phyloP scores from a whole-genome alignment of 768 basidiomycete genomes.

The Heimioporus sp. region DNA sequence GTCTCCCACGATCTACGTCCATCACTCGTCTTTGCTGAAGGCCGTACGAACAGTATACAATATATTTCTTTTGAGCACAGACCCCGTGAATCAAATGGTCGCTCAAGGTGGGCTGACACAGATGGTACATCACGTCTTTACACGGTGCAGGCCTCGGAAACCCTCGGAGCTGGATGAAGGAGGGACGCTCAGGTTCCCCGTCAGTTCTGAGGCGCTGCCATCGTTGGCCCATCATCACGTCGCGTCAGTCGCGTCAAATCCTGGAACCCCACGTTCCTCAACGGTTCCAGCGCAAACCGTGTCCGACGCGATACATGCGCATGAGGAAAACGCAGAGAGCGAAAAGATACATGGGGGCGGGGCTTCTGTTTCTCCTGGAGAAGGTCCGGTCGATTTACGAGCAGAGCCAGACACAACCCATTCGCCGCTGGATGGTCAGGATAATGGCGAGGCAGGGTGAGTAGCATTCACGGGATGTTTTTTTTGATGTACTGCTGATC shows the following conservation, averaged over 20 bases:
- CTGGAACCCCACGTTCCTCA: slow-evolving; percentile 13
- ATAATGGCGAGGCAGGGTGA: slow-evolving; percentile 20
- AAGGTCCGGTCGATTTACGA: neutral
- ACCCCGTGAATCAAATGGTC: slow-evolving; percentile 94
- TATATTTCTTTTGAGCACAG: slow-evolving; percentile 87
- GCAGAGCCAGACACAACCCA: neutral
- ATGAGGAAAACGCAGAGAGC: neutral
- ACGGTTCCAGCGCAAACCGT: neutral
- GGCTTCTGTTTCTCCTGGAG: neutral
- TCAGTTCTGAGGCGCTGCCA: slow-evolving; percentile 20
- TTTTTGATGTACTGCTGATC: slow-evolving; percentile 1
- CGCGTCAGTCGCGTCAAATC: neutral
- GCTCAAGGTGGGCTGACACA: slow-evolving; percentile 97
- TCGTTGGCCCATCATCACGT: slow-evolving; percentile 7
- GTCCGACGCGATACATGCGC: neutral
- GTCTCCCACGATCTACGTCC: slow-evolving; percentile 83
- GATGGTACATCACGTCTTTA: slow-evolving; percentile 97
- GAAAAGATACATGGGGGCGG: slow-evolving; percentile 1
- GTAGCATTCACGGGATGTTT: neutral
- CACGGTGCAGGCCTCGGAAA: slow-evolving; percentile 57
- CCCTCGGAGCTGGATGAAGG: slow-evolving; percentile 15
- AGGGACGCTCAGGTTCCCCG: slow-evolving; percentile 16
- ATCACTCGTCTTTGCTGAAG: slow-evolving; percentile 94
- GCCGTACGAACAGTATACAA: slow-evolving; percentile 98
- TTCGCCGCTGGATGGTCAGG: slow-evolving; percentile 2